Evolutionary conservation across 2,329 filamentous ascomycete genomes (phyloP).

Genomic region (Fusarium abutilonis): DNA sequence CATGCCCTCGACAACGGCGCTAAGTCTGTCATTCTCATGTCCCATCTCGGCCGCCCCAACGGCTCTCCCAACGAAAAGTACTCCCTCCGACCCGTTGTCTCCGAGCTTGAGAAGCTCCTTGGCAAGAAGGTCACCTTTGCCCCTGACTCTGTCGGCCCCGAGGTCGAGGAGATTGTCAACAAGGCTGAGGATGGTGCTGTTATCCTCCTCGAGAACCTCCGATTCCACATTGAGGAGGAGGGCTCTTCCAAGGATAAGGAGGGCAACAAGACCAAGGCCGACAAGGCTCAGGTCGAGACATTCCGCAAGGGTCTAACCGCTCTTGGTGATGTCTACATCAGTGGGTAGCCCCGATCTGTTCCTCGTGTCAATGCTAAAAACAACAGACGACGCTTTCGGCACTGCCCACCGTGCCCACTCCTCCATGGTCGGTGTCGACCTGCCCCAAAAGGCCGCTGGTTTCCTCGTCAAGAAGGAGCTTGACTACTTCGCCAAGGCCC

Average conservation of each 20-base stretch:
- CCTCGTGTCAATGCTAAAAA: conserved; percentile 33
- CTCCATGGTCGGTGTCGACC: conserved; percentile 97
- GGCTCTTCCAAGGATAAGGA: conserved; percentile 92
- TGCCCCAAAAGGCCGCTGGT: conserved; percentile 95
- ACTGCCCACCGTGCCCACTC: conserved; percentile 98
- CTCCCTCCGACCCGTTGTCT: conserved; percentile 89
- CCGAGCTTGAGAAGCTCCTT: conserved; percentile 91
- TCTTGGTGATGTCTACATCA: conserved; percentile 95
- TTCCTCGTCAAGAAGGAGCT: conserved; percentile 99
- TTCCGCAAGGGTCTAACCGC: conserved; percentile 96
- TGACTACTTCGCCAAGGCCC: conserved; percentile 97
- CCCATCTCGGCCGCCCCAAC: conserved; percentile 94
- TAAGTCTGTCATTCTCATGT: conserved; percentile 96
- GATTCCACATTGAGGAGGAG: conserved; percentile 98
- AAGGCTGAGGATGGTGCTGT: conserved; percentile 83
- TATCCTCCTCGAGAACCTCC: conserved; percentile 94
- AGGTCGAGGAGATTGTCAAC: conserved; percentile 90
- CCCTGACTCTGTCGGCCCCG: conserved; percentile 87
- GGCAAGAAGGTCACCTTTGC: conserved; percentile 87
- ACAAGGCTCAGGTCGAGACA: conserved; percentile 88
- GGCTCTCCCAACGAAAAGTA: conserved; percentile 92
- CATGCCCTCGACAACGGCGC: conserved; percentile 89
- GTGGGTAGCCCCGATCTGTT: conserved; percentile 62
- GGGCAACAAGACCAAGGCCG: conserved; percentile 98
- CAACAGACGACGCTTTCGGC: conserved; percentile 92